A percentile compares a stretch with the other conserved stretches of the same genome.
Evolutionary conservation across 768 basidiomycete genomes (phyloP).

Genomic region (Tylopilus subfusipes): DNA sequence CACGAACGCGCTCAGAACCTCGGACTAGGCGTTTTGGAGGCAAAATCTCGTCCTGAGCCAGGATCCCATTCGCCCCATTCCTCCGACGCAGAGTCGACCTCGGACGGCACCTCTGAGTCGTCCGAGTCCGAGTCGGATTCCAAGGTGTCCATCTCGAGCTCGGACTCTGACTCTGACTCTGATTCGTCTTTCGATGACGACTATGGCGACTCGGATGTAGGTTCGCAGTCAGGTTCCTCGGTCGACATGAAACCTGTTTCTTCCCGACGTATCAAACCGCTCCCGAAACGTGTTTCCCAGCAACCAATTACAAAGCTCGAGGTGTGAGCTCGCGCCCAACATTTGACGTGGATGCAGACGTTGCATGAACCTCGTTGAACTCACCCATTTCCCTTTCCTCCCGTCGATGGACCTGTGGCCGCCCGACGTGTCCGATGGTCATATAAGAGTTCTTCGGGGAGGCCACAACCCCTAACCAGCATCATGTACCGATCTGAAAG

Average conservation of each 20-base stretch:
- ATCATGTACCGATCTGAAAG: background rate
- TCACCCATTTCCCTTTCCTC: background rate
- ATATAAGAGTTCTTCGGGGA: background rate
- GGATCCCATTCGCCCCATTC: conserved; percentile 11
- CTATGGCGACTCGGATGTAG: conserved; percentile 11
- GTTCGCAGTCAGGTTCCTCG: conserved; percentile 14
- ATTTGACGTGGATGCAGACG: background rate
- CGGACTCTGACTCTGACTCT: conserved; percentile 13
- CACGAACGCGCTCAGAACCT: conserved; percentile 45
- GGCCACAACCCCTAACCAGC: too few species aligned
- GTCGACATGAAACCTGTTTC: conserved; percentile 39
- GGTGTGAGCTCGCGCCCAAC: conserved; percentile 19
- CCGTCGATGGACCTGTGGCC: background rate
- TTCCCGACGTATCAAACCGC: conserved; percentile 45
- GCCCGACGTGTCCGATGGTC: background rate
- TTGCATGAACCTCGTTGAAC: background rate
- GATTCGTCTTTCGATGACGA: conserved; percentile 3
- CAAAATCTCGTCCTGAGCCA: conserved; percentile 20
- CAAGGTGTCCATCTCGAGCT: conserved; percentile 1
- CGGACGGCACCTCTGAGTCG: background rate
- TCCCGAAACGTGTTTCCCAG: conserved; percentile 39
- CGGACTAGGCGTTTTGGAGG: conserved; percentile 61
- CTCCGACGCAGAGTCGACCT: conserved; percentile 5
- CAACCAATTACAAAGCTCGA: conserved; percentile 32
- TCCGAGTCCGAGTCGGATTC: conserved; percentile 17